Evolutionary conservation across 371 early-diverging fungal species (phyloP).

Genomic region (Encephalitozoon romaleae): DNA sequence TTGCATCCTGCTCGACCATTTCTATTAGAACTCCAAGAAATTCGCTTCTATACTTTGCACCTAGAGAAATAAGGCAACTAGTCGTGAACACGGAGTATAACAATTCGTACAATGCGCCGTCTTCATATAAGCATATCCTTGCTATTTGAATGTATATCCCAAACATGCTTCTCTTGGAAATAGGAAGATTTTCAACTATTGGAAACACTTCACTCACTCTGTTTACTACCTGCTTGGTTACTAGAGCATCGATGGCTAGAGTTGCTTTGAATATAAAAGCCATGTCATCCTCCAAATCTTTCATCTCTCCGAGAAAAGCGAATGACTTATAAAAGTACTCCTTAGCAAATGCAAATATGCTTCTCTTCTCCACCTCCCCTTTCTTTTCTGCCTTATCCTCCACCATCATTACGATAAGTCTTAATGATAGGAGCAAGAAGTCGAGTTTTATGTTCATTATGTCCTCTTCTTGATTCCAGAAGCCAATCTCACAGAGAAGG

Average conservation of each 20-base stretch:
- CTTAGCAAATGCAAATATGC: not conserved
- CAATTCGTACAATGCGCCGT: not conserved
- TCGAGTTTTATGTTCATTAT: conserved; percentile 3
- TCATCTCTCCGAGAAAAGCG: not conserved
- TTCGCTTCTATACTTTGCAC: not conserved
- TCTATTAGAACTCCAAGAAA: not conserved
- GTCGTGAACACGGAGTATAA: conserved; percentile 8
- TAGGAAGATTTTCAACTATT: not conserved
- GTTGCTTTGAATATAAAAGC: not conserved
- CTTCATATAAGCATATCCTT: not conserved
- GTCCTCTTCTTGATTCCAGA: not conserved
- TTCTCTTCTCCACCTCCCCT: not conserved
- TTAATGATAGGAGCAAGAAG: not conserved
- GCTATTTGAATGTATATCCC: not conserved
- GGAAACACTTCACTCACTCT: not conserved
- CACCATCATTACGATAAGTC: not conserved
- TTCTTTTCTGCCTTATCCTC: not conserved
- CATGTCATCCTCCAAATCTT: conserved; percentile 11
- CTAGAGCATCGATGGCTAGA: not conserved
- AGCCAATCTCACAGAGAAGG: not conserved
- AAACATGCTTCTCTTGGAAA: not conserved
- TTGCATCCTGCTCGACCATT: not conserved
- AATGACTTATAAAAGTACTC: conserved; percentile 1
- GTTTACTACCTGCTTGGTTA: not conserved
- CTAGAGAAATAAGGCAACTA: not conserved